Base-by-base conservation (phyloP, 176 grass and related monocot species). In the Aegilops bicornis region DNA sequence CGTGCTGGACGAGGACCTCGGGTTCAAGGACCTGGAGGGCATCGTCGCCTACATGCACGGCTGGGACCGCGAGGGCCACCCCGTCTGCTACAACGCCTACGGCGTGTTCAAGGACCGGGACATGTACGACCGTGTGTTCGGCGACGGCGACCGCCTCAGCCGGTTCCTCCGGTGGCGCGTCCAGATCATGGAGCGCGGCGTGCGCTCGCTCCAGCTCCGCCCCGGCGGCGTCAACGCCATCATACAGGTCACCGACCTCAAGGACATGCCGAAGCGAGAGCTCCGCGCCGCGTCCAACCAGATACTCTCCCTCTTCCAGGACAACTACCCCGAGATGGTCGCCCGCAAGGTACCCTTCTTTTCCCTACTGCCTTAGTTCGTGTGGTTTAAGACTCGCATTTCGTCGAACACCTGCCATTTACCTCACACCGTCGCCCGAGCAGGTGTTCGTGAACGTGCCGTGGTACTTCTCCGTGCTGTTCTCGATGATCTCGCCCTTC, bases 261-360 rank as follows among this genome's bases (percentile, higher is more conserved):
- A 94, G 77, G 96, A 91, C 80, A 98, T 98, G 92, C 96, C 96
- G 27, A 98, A 96, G 92, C 81, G 88, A 20, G 93, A 98, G 92
- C 93, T 98, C 77, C 86, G 93, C 63, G 90, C 90, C 3, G 92
- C 93, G 8, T 96, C 93, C 69, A 96, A 94, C 78, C 93, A 96
- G 84, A 98, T 98, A 35, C 89, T 98, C 70, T 87, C 91, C 32
- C 93, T 98, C 33, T 98, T 98, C 90, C 93, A 96, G 91, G 96
- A 98, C 82, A 98, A 98, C 77, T 98, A 98, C 82, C 96, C 93
- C 6, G 96, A 98, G 87, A 87, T 98, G 93, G 96, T 98, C 54
- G 92, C 96, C 11, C 87, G 93, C 79, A 98, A 98, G 96, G 96
- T 97, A 77, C 8, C 2, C 68, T 6, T 8, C 5, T 39, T 50